These are phyloP conservation scores for Penicillium odoratum DNA, from an alignment of 495 filamentous ascomycete genomes.

Conservation along the genomic window DNA sequence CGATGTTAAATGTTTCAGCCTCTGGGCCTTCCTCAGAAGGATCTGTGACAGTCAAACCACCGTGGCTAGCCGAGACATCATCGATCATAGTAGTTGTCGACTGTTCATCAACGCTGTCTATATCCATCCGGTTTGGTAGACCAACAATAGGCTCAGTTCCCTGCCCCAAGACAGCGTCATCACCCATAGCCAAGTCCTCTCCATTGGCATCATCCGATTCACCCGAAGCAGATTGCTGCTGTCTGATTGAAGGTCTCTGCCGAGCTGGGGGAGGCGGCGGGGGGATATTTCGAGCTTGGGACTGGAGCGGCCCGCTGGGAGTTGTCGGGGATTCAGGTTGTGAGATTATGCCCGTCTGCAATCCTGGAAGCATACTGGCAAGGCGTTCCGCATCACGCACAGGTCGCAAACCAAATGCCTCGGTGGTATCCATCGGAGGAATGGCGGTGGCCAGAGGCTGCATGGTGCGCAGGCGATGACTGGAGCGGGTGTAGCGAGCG, in stretches of 20 bases:
- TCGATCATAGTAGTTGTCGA: slow-evolving; percentile 67
- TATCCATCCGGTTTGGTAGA: slow-evolving; percentile 74
- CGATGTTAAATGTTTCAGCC: slow-evolving; percentile 90
- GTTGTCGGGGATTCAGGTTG: slow-evolving; percentile 95
- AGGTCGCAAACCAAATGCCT: slow-evolving; percentile 74
- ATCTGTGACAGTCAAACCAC: slow-evolving; percentile 71
- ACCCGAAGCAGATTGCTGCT: slow-evolving; percentile 83
- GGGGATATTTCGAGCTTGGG: slow-evolving; percentile 42
- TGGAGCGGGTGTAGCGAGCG: slow-evolving; percentile 46
- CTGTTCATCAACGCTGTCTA: slow-evolving; percentile 72
- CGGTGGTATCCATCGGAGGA: slow-evolving; percentile 70
- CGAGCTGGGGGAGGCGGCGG: slow-evolving; percentile 43
- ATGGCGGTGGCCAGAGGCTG: slow-evolving; percentile 69
- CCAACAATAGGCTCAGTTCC: slow-evolving; percentile 72
- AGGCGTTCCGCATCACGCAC: slow-evolving; percentile 85
- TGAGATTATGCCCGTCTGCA: slow-evolving; percentile 71
- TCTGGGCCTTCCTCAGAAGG: slow-evolving; percentile 77
- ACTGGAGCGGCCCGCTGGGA: slow-evolving; percentile 66
- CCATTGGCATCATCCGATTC: slow-evolving; percentile 83
- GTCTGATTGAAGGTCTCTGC: slow-evolving; percentile 76
- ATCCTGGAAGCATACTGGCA: slow-evolving; percentile 76
- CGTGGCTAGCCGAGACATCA: slow-evolving; percentile 70
- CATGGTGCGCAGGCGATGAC: slow-evolving; percentile 53
- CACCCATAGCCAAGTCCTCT: slow-evolving; percentile 65
- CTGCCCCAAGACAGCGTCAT: slow-evolving; percentile 62